Evolutionary conservation across 306 rosid species (phyloP).

Genomic region (Quillaja saponaria): DNA sequence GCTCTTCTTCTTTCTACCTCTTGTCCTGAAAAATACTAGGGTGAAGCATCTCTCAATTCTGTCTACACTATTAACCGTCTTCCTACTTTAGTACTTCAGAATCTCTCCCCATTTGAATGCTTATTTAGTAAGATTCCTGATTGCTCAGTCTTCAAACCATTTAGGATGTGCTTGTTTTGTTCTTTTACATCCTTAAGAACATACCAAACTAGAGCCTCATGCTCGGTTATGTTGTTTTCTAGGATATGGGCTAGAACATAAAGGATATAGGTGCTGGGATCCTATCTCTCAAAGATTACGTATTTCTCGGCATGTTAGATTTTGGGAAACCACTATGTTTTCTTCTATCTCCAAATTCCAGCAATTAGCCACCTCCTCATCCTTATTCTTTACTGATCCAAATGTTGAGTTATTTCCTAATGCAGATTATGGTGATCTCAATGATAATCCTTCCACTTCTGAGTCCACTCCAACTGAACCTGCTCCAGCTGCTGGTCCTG

Average conservation of each 20-base stretch:
- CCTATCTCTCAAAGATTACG: neutral
- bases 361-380: no score
- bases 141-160: no score
- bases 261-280: neutral
- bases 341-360: neutral
- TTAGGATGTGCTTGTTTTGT: no score
- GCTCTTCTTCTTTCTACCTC: neutral
- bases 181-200: no score
- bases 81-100: no score
- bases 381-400: neutral
- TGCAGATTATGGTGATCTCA: no score
- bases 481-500: neutral
- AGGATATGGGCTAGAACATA: no score
- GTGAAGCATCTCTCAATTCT: neutral
- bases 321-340: neutral
- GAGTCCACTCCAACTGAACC: no score
- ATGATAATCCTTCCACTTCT: neutral
- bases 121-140: neutral
- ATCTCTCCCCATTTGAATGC: neutral
- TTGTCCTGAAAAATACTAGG: neutral
- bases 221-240: no score
- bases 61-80: neutral
- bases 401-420: no score
- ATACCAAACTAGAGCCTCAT: no score
- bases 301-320: neutral